phyloP scores from a whole-genome alignment of 2,329 filamentous ascomycete genomes.

The Malbranchea zuffiana region DNA sequence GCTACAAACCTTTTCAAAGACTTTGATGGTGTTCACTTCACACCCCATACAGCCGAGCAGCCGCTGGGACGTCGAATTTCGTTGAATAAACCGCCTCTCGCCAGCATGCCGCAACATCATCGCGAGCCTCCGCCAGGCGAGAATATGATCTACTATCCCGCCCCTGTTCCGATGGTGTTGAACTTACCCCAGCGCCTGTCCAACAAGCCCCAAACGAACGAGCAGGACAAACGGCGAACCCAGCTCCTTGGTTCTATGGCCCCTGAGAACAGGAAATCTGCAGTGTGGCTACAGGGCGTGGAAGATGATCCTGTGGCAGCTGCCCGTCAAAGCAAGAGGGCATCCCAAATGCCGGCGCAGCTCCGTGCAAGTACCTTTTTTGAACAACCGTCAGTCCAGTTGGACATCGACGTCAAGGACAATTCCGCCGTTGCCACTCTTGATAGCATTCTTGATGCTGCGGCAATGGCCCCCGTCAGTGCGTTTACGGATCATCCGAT shows the following conservation, averaged over 20 bases:
- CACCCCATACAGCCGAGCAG: conserved; percentile 20
- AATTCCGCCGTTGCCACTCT: conserved; percentile 81
- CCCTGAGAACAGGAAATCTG: conserved; percentile 43
- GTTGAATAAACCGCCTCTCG: conserved; percentile 31
- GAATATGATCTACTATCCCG: conserved; percentile 88
- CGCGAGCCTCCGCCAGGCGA: conserved; percentile 48
- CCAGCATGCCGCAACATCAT: conserved; percentile 29
- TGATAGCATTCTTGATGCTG: conserved; percentile 84
- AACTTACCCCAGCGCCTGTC: conserved; percentile 85
- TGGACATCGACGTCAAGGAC: conserved; percentile 50
- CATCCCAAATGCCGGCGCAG: conserved; percentile 60
- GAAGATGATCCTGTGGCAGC: conserved; percentile 17
- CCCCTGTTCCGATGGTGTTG: conserved; percentile 84
- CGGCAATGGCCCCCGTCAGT: conserved; percentile 72
- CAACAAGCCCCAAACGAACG: conserved; percentile 52
- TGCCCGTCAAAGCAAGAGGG: conserved; percentile 13
- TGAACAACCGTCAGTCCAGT: conserved; percentile 51
- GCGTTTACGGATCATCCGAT: conserved; percentile 87
- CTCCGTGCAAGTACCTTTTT: conserved; percentile 88
- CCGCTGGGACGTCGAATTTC: conserved; percentile 26
- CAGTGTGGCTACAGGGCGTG: conserved; percentile 33
- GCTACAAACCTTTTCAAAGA: conserved; percentile 36
- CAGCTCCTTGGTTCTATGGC: conserved; percentile 59
- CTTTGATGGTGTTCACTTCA: conserved; percentile 42
- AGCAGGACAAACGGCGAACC: conserved; percentile 60